A percentile compares a stretch with the other conserved stretches of the same genome.
These are phyloP conservation scores for Phytophthora parvispora DNA, from an alignment of 352 stramenopile species.

Conservation along the genomic window DNA sequence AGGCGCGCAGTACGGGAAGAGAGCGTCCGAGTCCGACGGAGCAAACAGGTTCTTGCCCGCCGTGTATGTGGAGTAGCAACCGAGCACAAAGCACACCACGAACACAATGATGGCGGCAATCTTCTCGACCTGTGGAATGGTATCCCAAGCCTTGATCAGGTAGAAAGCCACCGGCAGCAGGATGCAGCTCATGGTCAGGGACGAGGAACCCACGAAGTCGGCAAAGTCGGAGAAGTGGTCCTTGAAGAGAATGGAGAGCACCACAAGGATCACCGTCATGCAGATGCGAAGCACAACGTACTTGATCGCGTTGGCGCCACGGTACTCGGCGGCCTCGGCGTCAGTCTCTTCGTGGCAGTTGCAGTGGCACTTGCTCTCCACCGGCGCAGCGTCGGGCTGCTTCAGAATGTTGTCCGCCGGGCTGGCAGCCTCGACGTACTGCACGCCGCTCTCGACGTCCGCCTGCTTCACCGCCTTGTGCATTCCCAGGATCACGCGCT, in stretches of 20 bases:
- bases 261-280: constrained; percentile 52
- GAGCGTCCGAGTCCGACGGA: constrained; percentile 26
- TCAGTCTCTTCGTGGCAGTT: constrained; percentile 46
- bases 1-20: constrained; percentile 50
- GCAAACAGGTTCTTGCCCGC: constrained; percentile 55
- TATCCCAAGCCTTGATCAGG: constrained; percentile 39
- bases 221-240: constrained; percentile 60
- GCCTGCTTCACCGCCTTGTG: constrained; percentile 32
- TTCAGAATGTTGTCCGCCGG: constrained; percentile 31
- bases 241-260: constrained; percentile 52
- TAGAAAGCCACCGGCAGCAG: constrained; percentile 56
- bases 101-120: constrained; percentile 32
- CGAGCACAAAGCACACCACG: constrained; percentile 45
- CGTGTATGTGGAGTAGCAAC: constrained; percentile 58
- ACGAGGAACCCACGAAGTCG: constrained; percentile 59
- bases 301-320: constrained; percentile 46
- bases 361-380: constrained; percentile 45
- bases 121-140: constrained; percentile 21
- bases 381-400: constrained; percentile 17
- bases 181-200: constrained; percentile 45
- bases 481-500: constrained; percentile 48
- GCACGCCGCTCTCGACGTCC: constrained; percentile 33
- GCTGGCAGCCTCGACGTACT: constrained; percentile 31
- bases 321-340: constrained; percentile 44
- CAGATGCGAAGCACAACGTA: constrained; percentile 52